These are phyloP conservation scores for Cucurbitaria berberidis DNA, from an alignment of 2,329 filamentous ascomycete genomes.

Conservation along the genomic window DNA sequence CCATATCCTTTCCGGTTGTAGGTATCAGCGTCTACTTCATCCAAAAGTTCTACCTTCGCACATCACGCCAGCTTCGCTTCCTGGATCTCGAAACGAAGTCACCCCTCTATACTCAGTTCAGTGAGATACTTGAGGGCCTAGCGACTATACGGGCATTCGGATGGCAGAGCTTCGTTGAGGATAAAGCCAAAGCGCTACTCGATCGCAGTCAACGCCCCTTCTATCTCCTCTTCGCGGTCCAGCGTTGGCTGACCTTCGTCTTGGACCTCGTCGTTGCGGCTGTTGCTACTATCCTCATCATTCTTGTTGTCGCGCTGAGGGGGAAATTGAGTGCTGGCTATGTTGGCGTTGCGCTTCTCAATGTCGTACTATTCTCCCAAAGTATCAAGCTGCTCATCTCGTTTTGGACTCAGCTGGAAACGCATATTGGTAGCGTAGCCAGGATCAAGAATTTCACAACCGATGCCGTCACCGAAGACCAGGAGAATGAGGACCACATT, in stretches of 20 bases:
- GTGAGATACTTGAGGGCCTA: slow-evolving; percentile 57
- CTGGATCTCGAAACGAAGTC: slow-evolving; percentile 60
- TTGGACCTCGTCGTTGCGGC: slow-evolving; percentile 51
- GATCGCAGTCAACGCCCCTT: slow-evolving; percentile 53
- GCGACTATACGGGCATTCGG: slow-evolving; percentile 59
- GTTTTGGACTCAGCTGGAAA: slow-evolving; percentile 65
- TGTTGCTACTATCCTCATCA: slow-evolving; percentile 48
- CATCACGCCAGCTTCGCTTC: slow-evolving; percentile 57
- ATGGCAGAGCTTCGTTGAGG: slow-evolving; percentile 52
- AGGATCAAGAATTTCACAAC: slow-evolving; percentile 61
- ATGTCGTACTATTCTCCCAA: slow-evolving; percentile 61
- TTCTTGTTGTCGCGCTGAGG: slow-evolving; percentile 39
- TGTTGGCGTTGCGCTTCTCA: slow-evolving; percentile 61
- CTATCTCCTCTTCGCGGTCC: slow-evolving; percentile 55
- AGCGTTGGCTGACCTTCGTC: slow-evolving; percentile 53
- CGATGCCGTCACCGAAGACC: slow-evolving; percentile 54
- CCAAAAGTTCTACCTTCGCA: slow-evolving; percentile 56
- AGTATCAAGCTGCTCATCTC: slow-evolving; percentile 58
- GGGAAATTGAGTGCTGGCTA: slow-evolving; percentile 56
- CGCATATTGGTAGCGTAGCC: slow-evolving; percentile 62
- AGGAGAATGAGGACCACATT: slow-evolving; percentile 58
- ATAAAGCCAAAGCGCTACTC: slow-evolving; percentile 48
- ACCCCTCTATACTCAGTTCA: slow-evolving; percentile 59
- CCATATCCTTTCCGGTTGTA: slow-evolving; percentile 50
- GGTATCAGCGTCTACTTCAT: slow-evolving; percentile 49